Conservation (phyloP, 345 rosid genomes). For the Luvunga scandens region DNA sequence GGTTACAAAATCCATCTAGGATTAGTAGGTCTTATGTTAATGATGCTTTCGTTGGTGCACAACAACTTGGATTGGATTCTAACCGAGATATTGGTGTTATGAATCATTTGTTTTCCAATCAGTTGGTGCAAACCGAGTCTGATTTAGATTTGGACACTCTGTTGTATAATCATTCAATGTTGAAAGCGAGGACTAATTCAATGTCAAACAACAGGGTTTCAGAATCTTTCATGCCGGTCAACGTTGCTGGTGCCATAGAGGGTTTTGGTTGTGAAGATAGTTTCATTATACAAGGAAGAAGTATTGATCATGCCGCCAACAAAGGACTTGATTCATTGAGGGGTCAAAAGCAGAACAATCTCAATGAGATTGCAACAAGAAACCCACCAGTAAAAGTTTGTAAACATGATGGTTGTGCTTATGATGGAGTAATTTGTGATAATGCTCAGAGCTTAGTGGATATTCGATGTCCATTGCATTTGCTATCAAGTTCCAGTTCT, state of each 20-base stretch:
- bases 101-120: constrained; percentile 17
- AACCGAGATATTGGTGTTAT: constrained; percentile 15
- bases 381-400: constrained; percentile 21
- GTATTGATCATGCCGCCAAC: constrained; percentile 16
- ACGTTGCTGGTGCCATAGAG: constrained; percentile 19
- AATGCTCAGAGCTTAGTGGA: constrained; percentile 11
- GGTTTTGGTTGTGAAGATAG: constrained; percentile 32
- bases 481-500: constrained; percentile 28
- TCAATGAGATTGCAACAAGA: constrained; percentile 24
- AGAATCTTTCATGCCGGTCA: constrained; percentile 22
- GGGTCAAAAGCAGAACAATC: constrained; percentile 24
- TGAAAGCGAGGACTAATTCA: constrained; percentile 21
- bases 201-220: constrained; percentile 27
- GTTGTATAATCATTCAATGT: constrained; percentile 14
- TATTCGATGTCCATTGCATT: constrained; percentile 13
- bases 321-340: constrained; percentile 16
- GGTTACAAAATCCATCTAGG: constrained; percentile 10
- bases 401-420: constrained; percentile 13
- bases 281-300: constrained; percentile 39
- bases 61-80: constrained; percentile 21
- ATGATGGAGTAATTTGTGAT: constrained; percentile 21
- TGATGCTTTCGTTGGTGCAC: constrained; percentile 17
- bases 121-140: constrained; percentile 15
- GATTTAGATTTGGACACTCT: constrained; percentile 17
- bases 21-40: constrained; percentile 18